Conservation (phyloP, 164 flowering plant genomes). For the Akebia trifoliata region DNA sequence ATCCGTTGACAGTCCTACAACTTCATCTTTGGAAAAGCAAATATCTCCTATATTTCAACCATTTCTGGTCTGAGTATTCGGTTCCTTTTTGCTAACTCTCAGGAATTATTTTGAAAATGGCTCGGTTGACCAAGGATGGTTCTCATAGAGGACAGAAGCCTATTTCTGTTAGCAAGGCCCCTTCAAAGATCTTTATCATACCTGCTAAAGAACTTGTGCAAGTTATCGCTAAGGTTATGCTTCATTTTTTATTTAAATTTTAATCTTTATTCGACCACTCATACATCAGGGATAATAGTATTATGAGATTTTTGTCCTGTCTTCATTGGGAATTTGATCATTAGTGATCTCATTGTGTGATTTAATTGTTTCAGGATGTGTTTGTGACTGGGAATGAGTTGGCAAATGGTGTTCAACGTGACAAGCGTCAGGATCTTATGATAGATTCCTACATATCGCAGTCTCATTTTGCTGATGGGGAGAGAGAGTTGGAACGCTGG, state of each 20-base stretch:
- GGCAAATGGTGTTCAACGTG: constrained; percentile 41
- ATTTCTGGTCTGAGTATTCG: background rate
- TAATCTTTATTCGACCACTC: too few relatives aligned
- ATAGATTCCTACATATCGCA: constrained; percentile 79
- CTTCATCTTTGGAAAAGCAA: too few relatives aligned
- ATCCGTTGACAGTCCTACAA: too few relatives aligned
- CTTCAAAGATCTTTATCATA: constrained; percentile 65
- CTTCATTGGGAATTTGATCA: too few relatives aligned
- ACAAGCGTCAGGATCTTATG: constrained; percentile 65
- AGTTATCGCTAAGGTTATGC: constrained; percentile 78
- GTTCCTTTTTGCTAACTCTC: constrained; percentile 20
- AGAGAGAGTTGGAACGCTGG: constrained; percentile 86
- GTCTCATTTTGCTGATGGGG: constrained; percentile 54
- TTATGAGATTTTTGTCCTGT: too few relatives aligned
- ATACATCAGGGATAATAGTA: too few relatives aligned
- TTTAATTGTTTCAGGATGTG: constrained; percentile 54
- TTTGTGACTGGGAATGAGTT: constrained; percentile 51
- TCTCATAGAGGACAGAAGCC: constrained; percentile 48
- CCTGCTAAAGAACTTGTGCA: constrained; percentile 85
- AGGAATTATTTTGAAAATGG: constrained; percentile 90
- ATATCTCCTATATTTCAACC: background rate
- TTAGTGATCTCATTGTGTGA: too few relatives aligned
- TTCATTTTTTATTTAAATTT: constrained; percentile 5
- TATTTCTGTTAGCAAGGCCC: constrained; percentile 42
- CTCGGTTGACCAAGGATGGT: constrained; percentile 61